Percentiles rank a stretch among this genome's conserved stretches.
phyloP scores from a whole-genome alignment of 108 stramenopile species.

The Pseudonitzschia delicatissima region DNA sequence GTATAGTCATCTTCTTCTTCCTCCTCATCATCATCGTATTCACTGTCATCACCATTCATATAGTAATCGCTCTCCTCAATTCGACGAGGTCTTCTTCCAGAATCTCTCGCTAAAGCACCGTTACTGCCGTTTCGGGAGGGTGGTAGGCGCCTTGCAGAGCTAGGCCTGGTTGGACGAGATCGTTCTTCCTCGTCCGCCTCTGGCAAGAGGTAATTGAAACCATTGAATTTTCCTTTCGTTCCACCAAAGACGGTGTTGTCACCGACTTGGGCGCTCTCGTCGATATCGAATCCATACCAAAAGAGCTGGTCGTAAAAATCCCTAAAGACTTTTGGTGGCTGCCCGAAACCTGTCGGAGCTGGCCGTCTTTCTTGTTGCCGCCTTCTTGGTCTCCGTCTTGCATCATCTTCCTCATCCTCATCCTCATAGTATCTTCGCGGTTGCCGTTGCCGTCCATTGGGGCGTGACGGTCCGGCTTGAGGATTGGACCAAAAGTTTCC shows the following conservation, averaged over 20 bases:
- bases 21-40: neutral
- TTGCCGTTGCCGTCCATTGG: neutral
- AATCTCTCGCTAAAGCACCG: slow-evolving; percentile 6
- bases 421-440: slow-evolving; percentile 1
- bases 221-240: slow-evolving; percentile 83
- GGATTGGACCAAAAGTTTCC: slow-evolving; percentile 63
- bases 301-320: slow-evolving; percentile 79
- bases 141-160: slow-evolving; percentile 5
- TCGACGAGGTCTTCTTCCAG: neutral
- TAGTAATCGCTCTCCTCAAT: slow-evolving; percentile 1
- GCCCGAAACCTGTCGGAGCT: slow-evolving; percentile 37
- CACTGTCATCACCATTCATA: slow-evolving; percentile 7
- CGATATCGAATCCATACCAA: slow-evolving; percentile 58
- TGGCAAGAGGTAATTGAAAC: slow-evolving; percentile 44
- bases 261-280: slow-evolving; percentile 39
- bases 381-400: slow-evolving; percentile 5
- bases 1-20: neutral
- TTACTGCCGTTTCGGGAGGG: neutral
- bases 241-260: slow-evolving; percentile 84
- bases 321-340: slow-evolving; percentile 48
- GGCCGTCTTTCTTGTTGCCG: neutral
- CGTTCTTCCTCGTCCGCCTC: slow-evolving; percentile 27
- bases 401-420: neutral
- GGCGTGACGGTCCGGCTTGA: slow-evolving; percentile 28
- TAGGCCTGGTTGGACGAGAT: neutral